Evolutionary conservation across 2,329 filamentous ascomycete genomes (phyloP).

Genomic region (Ceratocystis alfenasii): DNA sequence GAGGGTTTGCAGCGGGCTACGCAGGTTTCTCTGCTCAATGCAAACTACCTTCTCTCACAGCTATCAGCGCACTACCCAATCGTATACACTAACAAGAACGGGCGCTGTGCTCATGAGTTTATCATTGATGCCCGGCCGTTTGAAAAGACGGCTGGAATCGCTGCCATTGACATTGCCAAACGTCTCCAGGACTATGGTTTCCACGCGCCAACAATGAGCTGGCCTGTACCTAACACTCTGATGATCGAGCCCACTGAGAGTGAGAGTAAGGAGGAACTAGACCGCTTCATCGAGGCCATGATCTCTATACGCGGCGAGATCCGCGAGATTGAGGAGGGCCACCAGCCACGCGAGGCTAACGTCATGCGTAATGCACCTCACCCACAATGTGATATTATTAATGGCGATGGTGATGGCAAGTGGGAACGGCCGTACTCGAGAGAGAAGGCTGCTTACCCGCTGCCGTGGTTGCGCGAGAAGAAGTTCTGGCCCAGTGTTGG

Average conservation of each 20-base stretch:
- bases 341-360: constrained; percentile 62
- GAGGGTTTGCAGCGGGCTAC: constrained; percentile 78
- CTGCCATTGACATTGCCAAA: constrained; percentile 92
- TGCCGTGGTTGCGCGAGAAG: constrained; percentile 76
- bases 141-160: constrained; percentile 68
- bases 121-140: constrained; percentile 83
- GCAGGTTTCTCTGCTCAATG: constrained; percentile 85
- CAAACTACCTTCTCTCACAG: constrained; percentile 87
- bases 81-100: constrained; percentile 81
- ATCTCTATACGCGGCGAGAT: constrained; percentile 82
- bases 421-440: constrained; percentile 77
- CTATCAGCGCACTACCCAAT: constrained; percentile 79
- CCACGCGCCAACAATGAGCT: constrained; percentile 94
- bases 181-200: constrained; percentile 95
- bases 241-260: constrained; percentile 98
- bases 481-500: constrained; percentile 94
- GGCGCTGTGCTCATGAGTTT: constrained; percentile 91
- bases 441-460: constrained; percentile 75
- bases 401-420: constrained; percentile 40
- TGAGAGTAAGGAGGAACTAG: constrained; percentile 82
- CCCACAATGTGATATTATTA: constrained; percentile 66
- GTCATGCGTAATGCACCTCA: constrained; percentile 85
- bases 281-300: constrained; percentile 83
- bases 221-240: constrained; percentile 85
- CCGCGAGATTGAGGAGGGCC: constrained; percentile 66